phyloP scores from a whole-genome alignment of 208 protist genomes.

The Vickermania ingenoplastis region DNA sequence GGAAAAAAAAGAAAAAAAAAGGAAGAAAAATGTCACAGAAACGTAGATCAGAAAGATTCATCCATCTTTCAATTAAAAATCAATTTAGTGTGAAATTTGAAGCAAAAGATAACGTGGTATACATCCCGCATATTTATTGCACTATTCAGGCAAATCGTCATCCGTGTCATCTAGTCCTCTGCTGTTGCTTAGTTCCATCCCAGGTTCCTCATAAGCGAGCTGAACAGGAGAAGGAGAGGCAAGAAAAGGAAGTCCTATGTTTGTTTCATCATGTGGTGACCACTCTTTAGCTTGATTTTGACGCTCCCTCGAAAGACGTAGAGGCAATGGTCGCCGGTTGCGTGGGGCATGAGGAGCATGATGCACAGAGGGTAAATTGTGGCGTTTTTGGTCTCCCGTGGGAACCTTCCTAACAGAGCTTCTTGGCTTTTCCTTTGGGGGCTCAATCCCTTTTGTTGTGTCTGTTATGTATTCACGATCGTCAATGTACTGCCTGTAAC shows the following conservation, averaged over 20 bases:
- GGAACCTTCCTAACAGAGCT: too few species aligned
- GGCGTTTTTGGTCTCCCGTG: background rate
- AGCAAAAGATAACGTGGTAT: too few species aligned
- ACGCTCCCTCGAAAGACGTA: too few species aligned
- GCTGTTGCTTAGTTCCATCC: background rate
- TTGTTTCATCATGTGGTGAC: background rate
- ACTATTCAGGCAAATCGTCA: background rate
- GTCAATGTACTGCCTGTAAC: constrained; percentile 55
- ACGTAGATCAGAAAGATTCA: too few species aligned
- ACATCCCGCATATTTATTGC: too few species aligned
- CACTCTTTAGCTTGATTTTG: too few species aligned
- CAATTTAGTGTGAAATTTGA: too few species aligned
- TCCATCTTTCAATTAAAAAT: too few species aligned
- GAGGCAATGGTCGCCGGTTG: too few species aligned
- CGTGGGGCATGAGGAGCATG: background rate
- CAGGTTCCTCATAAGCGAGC: background rate
- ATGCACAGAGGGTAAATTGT: background rate
- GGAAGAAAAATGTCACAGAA: background rate
- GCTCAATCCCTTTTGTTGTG: background rate
- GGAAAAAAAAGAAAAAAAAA: constrained; percentile 11
- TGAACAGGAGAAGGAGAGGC: background rate
- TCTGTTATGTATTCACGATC: constrained; percentile 36
- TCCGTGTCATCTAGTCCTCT: background rate
- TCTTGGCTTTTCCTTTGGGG: background rate
- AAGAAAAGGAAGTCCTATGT: background rate